Conservation (phyloP, 1,284 basidiomycete genomes). For the Boletus sp. region DNA sequence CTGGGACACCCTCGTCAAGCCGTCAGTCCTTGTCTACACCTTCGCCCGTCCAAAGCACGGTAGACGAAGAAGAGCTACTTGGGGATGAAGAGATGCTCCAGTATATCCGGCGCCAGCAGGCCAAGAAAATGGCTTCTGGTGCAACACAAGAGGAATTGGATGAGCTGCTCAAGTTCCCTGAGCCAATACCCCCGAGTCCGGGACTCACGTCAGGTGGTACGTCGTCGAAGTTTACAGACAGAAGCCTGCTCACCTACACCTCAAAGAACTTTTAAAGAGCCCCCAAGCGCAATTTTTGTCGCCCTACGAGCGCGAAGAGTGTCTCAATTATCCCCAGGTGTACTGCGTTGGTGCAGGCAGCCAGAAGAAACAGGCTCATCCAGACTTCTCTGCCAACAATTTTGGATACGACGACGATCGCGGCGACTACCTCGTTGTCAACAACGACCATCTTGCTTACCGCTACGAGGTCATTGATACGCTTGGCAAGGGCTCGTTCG, state of each 20-base stretch:
- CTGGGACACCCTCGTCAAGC: constrained; percentile 66
- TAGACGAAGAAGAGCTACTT: constrained; percentile 86
- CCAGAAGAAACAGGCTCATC: constrained; percentile 76
- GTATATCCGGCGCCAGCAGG: constrained; percentile 87
- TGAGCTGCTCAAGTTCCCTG: constrained; percentile 88
- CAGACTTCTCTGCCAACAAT: constrained; percentile 80
- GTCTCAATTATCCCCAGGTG: constrained; percentile 82
- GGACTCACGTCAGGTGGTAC: constrained; percentile 71
- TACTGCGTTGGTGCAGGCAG: constrained; percentile 82
- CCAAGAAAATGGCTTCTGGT: constrained; percentile 82
- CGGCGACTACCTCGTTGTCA: constrained; percentile 91
- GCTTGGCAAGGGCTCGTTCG: constrained; percentile 97
- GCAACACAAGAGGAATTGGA: constrained; percentile 85
- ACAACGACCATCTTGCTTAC: constrained; percentile 91
- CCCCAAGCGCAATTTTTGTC: constrained; percentile 65
- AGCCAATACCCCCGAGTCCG: constrained; percentile 71
- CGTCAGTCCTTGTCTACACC: constrained; percentile 75
- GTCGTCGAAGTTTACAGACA: constrained; percentile 26
- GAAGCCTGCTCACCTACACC: constrained; percentile 6
- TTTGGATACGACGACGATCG: constrained; percentile 98
- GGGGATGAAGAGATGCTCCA: constrained; percentile 97
- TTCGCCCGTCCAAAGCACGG: constrained; percentile 67
- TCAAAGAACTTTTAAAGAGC: constrained; percentile 58
- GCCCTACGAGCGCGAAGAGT: constrained; percentile 87
- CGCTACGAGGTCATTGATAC: constrained; percentile 93